Evolutionary conservation across 345 rosid species (phyloP).

Genomic region (Litchi chinensis): DNA sequence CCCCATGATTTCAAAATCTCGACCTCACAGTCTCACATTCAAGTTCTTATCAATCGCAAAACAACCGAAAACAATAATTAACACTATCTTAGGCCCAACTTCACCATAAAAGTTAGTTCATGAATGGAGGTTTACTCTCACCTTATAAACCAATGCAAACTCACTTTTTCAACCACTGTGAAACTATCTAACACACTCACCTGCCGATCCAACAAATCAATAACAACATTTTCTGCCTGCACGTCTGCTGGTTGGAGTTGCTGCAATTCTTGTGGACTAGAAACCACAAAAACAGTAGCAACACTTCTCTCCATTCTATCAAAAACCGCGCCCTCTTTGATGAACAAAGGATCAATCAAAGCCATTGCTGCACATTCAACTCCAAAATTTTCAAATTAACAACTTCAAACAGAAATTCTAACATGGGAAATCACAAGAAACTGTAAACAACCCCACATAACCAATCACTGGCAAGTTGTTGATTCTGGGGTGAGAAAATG

Average conservation of each 20-base stretch:
- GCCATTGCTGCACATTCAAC: constrained; percentile 61
- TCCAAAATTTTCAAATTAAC: constrained; percentile 15
- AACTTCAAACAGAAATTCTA: not conserved
- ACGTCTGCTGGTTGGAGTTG: constrained; percentile 53
- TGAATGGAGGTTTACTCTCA: too few species aligned
- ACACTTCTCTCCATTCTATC: constrained; percentile 45
- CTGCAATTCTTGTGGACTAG: constrained; percentile 62
- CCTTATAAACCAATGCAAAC: too few species aligned
- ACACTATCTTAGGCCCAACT: not conserved
- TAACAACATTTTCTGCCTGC: constrained; percentile 48
- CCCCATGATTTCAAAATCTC: not conserved
- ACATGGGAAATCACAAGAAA: constrained; percentile 5
- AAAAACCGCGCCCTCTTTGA: constrained; percentile 48
- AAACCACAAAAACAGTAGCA: constrained; percentile 57
- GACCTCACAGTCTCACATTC: not conserved
- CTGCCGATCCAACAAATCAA: constrained; percentile 82
- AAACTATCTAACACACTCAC: constrained; percentile 27
- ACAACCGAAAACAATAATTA: not conserved
- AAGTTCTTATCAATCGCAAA: not conserved
- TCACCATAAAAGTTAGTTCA: too few species aligned
- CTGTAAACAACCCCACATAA: constrained; percentile 49
- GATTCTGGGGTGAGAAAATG: constrained; percentile 48
- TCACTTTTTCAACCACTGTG: too few species aligned
- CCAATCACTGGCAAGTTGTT: constrained; percentile 68
- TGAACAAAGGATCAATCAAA: constrained; percentile 59